These are phyloP conservation scores for Colletotrichum sp. DNA, from an alignment of 2,329 filamentous ascomycete genomes.

Conservation along the genomic window DNA sequence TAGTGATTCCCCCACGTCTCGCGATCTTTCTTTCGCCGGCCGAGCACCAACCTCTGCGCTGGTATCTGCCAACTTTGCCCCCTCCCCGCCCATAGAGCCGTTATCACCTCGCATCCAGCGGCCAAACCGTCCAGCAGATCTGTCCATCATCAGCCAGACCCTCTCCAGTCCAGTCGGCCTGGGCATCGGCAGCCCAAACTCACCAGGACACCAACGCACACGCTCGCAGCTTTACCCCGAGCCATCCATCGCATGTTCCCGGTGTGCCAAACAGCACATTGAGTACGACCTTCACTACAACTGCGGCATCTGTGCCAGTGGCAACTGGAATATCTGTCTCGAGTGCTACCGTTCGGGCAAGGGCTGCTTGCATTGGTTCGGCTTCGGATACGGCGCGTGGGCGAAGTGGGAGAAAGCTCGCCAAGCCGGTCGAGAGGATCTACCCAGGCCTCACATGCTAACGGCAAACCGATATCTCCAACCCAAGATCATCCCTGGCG, in stretches of 20 bases:
- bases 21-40: conserved; percentile 41
- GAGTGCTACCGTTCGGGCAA: conserved; percentile 78
- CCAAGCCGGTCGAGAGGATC: conserved; percentile 39
- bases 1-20: conserved; percentile 23
- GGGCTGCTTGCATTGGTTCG: conserved; percentile 88
- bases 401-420: conserved; percentile 66
- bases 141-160: conserved; percentile 40
- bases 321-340: conserved; percentile 80
- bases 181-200: conserved; percentile 36
- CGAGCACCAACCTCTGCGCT: conserved; percentile 28
- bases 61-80: conserved; percentile 20
- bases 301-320: conserved; percentile 73
- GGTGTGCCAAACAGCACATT: conserved; percentile 74
- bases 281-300: conserved; percentile 89
- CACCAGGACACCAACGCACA: conserved; percentile 42
- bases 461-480: conserved; percentile 61
- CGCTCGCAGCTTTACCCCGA: conserved; percentile 65
- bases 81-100: conserved; percentile 20
- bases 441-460: conserved; percentile 62
- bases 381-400: conserved; percentile 79
- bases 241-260: conserved; percentile 75
- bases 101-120: conserved; percentile 21
- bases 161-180: conserved; percentile 31
- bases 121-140: conserved; percentile 42
- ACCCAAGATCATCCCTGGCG: conserved; percentile 53